These are phyloP conservation scores for Oryza meyeriana DNA, from an alignment of 176 grass and related monocot species.

Conservation along the genomic window DNA sequence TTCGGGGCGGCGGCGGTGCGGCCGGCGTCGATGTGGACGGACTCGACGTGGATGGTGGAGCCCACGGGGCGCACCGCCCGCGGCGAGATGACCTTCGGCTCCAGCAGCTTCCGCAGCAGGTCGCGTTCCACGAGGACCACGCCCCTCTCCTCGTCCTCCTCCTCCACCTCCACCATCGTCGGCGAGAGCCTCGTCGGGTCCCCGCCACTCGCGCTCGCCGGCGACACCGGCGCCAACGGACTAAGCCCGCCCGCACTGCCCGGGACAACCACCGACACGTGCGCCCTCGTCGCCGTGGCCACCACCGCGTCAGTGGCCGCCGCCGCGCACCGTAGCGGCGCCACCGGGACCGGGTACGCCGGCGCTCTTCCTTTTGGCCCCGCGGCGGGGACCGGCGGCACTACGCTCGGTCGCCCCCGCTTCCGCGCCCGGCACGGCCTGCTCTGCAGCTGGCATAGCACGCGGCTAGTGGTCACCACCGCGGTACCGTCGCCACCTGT, in stretches of 20 bases:
- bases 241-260: not conserved
- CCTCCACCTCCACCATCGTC: not conserved
- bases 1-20: not conserved
- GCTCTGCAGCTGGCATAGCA: slow-evolving; percentile 59
- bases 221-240: not conserved
- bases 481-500: slow-evolving; percentile 5
- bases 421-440: slow-evolving; percentile 69
- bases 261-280: slow-evolving; percentile 9
- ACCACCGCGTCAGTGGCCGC: slow-evolving; percentile 35
- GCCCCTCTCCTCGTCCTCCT: not conserved
- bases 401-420: slow-evolving; percentile 45
- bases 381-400: not conserved
- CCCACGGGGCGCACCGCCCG: slow-evolving; percentile 69
- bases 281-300: slow-evolving; percentile 29
- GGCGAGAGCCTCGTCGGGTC: slow-evolving; percentile 35
- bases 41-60: slow-evolving; percentile 62
- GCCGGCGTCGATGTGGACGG: slow-evolving; percentile 2
- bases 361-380: slow-evolving; percentile 39
- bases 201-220: not conserved
- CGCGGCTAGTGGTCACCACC: slow-evolving; percentile 8
- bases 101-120: slow-evolving; percentile 82
- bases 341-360: slow-evolving; percentile 18
- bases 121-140: slow-evolving; percentile 67
- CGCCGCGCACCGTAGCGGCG: slow-evolving; percentile 24
- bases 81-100: slow-evolving; percentile 67